Conservation (phyloP, 176 grass and related monocot species). For the Panicum miliaceum region DNA sequence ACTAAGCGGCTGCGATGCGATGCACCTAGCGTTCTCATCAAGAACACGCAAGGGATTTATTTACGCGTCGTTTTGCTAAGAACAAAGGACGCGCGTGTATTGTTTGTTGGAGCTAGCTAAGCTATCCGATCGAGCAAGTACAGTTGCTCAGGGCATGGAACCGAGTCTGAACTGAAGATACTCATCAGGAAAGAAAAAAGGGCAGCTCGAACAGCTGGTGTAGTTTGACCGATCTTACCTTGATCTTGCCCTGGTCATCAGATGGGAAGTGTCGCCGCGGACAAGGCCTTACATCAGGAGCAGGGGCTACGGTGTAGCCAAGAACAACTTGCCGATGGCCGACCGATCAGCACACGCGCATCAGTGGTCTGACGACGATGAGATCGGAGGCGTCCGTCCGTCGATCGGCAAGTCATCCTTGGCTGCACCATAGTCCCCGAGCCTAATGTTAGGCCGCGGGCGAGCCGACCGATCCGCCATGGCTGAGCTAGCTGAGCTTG, state of each 20-base stretch:
- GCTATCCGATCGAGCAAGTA: neutral
- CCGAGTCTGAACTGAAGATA: constrained; percentile 7
- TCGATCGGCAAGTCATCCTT: constrained; percentile 98
- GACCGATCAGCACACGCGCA: neutral
- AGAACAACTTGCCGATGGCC: constrained; percentile 79
- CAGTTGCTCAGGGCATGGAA: neutral
- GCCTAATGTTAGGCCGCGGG: constrained; percentile 66
- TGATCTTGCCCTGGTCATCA: neutral
- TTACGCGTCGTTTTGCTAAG: neutral
- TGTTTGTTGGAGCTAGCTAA: neutral
- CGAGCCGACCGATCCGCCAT: constrained; percentile 26
- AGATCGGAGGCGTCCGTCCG: neutral
- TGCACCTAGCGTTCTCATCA: neutral
- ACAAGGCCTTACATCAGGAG: constrained; percentile 66
- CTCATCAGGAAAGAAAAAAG: neutral
- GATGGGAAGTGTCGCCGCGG: constrained; percentile 30
- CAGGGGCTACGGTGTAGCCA: constrained; percentile 88
- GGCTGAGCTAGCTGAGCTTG: neutral
- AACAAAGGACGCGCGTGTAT: neutral
- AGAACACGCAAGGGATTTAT: neutral
- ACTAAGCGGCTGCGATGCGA: neutral
- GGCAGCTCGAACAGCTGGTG: neutral
- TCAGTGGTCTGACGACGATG: neutral
- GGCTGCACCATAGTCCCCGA: constrained; percentile 79
- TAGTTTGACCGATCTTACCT: neutral